Evolutionary conservation across 208 protist genomes (phyloP).

Genomic region (Trypanosoma cruzi): DNA sequence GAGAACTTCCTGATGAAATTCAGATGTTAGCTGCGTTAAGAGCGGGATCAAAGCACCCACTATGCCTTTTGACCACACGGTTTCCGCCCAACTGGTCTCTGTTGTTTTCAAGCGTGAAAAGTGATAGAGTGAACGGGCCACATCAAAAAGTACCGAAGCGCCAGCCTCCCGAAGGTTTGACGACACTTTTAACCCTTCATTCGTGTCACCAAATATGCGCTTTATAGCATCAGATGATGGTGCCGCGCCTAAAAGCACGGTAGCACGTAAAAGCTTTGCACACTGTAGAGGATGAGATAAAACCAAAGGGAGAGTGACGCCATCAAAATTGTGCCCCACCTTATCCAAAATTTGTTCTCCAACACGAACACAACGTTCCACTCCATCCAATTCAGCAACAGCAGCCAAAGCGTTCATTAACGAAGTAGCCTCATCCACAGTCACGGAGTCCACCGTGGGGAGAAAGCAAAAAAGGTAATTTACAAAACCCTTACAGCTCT

Average conservation of each 20-base stretch:
- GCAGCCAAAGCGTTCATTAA: conserved; percentile 51
- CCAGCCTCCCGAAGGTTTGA: conserved; percentile 24
- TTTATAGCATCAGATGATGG: conserved; percentile 37
- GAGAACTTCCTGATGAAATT: conserved; percentile 8
- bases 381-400: conserved; percentile 25
- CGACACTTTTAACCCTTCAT: not conserved
- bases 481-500: conserved; percentile 51
- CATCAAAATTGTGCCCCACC: conserved; percentile 5
- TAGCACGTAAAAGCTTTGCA: conserved; percentile 55
- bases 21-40: conserved; percentile 28
- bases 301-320: conserved; percentile 13
- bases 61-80: conserved; percentile 48
- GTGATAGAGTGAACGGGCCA: conserved; percentile 63
- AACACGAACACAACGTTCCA: conserved; percentile 26
- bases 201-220: conserved; percentile 29
- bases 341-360: conserved; percentile 22
- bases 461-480: conserved; percentile 33
- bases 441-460: conserved; percentile 28
- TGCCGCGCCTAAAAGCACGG: conserved; percentile 57
- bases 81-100: conserved; percentile 13
- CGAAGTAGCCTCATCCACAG: conserved; percentile 41
- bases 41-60: conserved; percentile 47
- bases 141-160: conserved; percentile 63
- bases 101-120: conserved; percentile 37
- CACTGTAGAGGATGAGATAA: conserved; percentile 36